A percentile compares a stretch with the other conserved stretches of the same genome.
Evolutionary conservation across 176 grass and related monocot species (phyloP).

Genomic region (maize (Zea mays)): Zm-B73-REFERENCE-NAM-5.0 NC_050096.1:270896501-270897000

Average conservation of each 20-base stretch:
- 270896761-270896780: too few species aligned
- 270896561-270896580: background rate
- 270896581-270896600: background rate
- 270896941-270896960: too few species aligned
- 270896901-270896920: background rate
- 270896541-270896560: background rate
- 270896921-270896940: too few species aligned
- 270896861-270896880: background rate
- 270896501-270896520: background rate
- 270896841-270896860: background rate
- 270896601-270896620: constrained; percentile 1
- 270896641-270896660: background rate
- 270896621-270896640: background rate
- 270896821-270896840: background rate
- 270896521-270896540: background rate
- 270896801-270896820: background rate
- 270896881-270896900: background rate
- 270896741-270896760: too few species aligned
- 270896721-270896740: too few species aligned
- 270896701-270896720: too few species aligned
- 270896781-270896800: background rate
- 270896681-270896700: background rate
- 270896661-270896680: background rate
- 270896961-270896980: too few species aligned
- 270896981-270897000: too few species aligned